A percentile compares a stretch with the other conserved stretches of the same genome.
Conservation (phyloP, 2,329 filamentous ascomycete genomes). For the Aspergillus ochraceus region DNA sequence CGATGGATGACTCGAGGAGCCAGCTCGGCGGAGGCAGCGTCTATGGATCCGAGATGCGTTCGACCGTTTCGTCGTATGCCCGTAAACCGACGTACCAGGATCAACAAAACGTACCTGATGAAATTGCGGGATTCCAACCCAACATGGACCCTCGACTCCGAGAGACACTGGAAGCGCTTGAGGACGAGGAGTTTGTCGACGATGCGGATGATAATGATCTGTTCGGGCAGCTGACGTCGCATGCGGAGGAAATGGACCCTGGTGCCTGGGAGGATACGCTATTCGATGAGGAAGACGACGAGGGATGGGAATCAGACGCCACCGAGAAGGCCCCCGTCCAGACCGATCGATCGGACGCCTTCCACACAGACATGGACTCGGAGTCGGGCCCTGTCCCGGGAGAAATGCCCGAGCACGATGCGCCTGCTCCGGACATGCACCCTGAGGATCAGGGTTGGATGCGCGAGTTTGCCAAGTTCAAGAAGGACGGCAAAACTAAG, state of each 20-base stretch:
- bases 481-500: conserved; percentile 66
- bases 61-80: conserved; percentile 69
- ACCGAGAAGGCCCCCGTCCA: conserved; percentile 70
- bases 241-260: conserved; percentile 68
- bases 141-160: conserved; percentile 94
- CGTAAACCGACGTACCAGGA: conserved; percentile 80
- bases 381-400: conserved; percentile 25
- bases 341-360: conserved; percentile 17
- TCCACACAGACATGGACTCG: neutral
- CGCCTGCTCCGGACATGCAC: conserved; percentile 44
- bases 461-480: conserved; percentile 90
- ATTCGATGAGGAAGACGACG: conserved; percentile 63
- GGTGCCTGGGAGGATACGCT: conserved; percentile 72
- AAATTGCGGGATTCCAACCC: conserved; percentile 89
- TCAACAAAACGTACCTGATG: conserved; percentile 89
- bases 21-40: conserved; percentile 30
- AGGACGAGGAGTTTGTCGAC: conserved; percentile 93
- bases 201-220: conserved; percentile 77
- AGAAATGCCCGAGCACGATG: conserved; percentile 39
- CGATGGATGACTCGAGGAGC: conserved; percentile 43
- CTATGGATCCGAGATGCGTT: conserved; percentile 39
- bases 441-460: conserved; percentile 82
- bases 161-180: conserved; percentile 88
- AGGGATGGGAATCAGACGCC: conserved; percentile 92
- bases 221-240: conserved; percentile 71